phyloP scores from a whole-genome alignment of 495 filamentous ascomycete genomes.

The Podospora pseudocomata region DNA sequence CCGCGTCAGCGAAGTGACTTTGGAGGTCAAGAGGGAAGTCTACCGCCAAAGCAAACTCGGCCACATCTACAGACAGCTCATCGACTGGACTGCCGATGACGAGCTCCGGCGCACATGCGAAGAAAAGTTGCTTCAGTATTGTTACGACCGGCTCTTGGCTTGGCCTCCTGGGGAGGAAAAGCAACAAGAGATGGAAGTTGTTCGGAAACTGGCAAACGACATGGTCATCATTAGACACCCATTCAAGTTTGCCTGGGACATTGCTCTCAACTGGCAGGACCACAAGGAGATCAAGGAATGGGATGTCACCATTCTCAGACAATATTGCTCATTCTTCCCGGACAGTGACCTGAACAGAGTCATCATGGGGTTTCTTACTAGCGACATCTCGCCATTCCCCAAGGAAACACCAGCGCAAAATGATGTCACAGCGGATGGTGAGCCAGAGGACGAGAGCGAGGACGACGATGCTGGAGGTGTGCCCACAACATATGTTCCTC shows the following conservation, averaged over 20 bases:
- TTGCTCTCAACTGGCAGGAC: slow-evolving; percentile 86
- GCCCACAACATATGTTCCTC: slow-evolving; percentile 45
- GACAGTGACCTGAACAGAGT: slow-evolving; percentile 76
- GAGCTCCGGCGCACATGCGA: slow-evolving; percentile 79
- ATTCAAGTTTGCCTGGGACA: slow-evolving; percentile 84
- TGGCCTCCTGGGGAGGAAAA: slow-evolving; percentile 61
- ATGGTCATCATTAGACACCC: slow-evolving; percentile 97
- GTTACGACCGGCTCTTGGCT: slow-evolving; percentile 69
- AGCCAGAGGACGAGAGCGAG: slow-evolving; percentile 41
- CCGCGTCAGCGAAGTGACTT: slow-evolving; percentile 71
- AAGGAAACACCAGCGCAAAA: slow-evolving; percentile 27
- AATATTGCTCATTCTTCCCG: slow-evolving; percentile 82
- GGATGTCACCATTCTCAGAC: slow-evolving; percentile 68
- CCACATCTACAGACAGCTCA: slow-evolving; percentile 70
- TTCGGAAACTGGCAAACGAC: slow-evolving; percentile 71
- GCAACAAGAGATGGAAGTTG: slow-evolving; percentile 59
- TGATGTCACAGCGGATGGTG: slow-evolving; percentile 22
- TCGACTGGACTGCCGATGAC: slow-evolving; percentile 88
- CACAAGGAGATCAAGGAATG: slow-evolving; percentile 64
- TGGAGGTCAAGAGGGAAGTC: slow-evolving; percentile 85
- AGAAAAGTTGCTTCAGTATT: slow-evolving; percentile 81
- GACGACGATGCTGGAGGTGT: slow-evolving; percentile 52
- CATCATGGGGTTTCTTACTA: slow-evolving; percentile 72
- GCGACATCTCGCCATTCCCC: slow-evolving; percentile 82
- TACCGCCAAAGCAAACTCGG: slow-evolving; percentile 66